A percentile compares a stretch with the other conserved stretches of the same genome.
These are phyloP conservation scores for Aureobasidium namibiae DNA, from an alignment of 2,329 filamentous ascomycete species.

Conservation along the genomic window DNA sequence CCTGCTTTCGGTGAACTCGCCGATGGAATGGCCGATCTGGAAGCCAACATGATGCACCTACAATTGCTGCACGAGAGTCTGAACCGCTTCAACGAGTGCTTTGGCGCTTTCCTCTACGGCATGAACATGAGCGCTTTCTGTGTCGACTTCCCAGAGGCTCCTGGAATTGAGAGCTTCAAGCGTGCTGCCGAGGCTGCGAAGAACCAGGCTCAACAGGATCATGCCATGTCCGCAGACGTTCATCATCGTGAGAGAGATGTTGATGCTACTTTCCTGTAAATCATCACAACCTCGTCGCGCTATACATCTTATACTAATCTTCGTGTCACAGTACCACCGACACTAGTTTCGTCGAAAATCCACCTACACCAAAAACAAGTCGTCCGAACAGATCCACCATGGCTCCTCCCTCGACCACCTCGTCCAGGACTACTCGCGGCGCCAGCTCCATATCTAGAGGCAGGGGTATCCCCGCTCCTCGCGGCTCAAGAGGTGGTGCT, in stretches of 20 bases:
- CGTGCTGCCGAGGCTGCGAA: conserved; percentile 8
- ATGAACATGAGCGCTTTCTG: conserved; percentile 99
- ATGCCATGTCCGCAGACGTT: conserved; percentile 1
- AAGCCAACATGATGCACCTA: conserved; percentile 95
- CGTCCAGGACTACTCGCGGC: conserved; percentile 15
- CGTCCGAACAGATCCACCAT: conserved; percentile 32
- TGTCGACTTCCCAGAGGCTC: conserved; percentile 85
- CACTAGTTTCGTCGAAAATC: conserved; percentile 84
- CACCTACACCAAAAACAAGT: conserved; percentile 40
- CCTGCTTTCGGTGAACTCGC: conserved; percentile 88
- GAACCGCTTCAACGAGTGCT: conserved; percentile 88
- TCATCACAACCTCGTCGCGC: conserved; percentile 11
- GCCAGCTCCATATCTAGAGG: conserved; percentile 28
- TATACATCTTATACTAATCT: background rate
- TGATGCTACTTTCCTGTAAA: conserved; percentile 80
- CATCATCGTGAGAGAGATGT: conserved; percentile 32
- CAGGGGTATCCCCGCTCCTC: conserved; percentile 5
- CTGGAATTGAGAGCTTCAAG: conserved; percentile 12
- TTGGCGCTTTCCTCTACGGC: conserved; percentile 90
- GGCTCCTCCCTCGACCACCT: conserved; percentile 22
- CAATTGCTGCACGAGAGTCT: conserved; percentile 95
- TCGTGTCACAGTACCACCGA: conserved; percentile 64
- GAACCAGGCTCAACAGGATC: conserved; percentile 3
- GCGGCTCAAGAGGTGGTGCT: conserved; percentile 19
- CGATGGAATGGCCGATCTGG: conserved; percentile 88